Percentiles rank a stretch among this genome's conserved stretches.
Evolutionary conservation across 2,329 filamentous ascomycete species (phyloP).

Genomic region (Fusarium sp.): DNA sequence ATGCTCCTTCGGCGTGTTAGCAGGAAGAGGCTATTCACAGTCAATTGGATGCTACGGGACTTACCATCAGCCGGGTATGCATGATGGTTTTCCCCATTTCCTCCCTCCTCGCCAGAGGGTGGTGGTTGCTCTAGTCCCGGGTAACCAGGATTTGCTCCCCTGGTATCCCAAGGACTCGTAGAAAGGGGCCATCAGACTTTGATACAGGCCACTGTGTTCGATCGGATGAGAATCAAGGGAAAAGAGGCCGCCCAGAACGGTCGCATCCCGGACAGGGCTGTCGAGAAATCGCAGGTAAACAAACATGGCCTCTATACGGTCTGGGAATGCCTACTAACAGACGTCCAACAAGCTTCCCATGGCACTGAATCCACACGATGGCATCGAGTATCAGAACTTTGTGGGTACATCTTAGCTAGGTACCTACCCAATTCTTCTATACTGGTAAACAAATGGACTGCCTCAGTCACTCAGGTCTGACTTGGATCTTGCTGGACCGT

Average conservation of each 20-base stretch:
- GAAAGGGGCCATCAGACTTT: neutral
- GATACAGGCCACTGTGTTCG: constrained; percentile 24
- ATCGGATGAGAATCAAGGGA: neutral
- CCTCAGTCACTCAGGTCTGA: neutral
- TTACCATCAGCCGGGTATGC: neutral
- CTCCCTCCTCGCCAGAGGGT: neutral
- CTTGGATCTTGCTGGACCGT: constrained; percentile 8
- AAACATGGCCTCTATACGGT: neutral
- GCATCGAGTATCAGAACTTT: neutral
- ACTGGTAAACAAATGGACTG: too few species aligned
- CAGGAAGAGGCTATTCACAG: constrained; percentile 11
- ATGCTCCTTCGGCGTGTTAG: constrained; percentile 11
- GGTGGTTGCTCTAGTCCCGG: neutral
- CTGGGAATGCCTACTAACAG: neutral
- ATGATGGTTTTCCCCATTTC: neutral
- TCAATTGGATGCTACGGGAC: neutral
- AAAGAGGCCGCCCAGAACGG: neutral
- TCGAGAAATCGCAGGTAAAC: too few species aligned
- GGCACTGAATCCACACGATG: neutral
- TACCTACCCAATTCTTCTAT: too few species aligned
- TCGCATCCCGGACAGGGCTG: too few species aligned
- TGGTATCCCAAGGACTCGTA: neutral
- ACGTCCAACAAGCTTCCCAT: neutral
- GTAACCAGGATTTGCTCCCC: neutral
- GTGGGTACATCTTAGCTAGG: too few species aligned